Base-by-base conservation (phyloP, 2,329 filamentous ascomycete species). In the Colletotrichum brevisporum region DNA sequence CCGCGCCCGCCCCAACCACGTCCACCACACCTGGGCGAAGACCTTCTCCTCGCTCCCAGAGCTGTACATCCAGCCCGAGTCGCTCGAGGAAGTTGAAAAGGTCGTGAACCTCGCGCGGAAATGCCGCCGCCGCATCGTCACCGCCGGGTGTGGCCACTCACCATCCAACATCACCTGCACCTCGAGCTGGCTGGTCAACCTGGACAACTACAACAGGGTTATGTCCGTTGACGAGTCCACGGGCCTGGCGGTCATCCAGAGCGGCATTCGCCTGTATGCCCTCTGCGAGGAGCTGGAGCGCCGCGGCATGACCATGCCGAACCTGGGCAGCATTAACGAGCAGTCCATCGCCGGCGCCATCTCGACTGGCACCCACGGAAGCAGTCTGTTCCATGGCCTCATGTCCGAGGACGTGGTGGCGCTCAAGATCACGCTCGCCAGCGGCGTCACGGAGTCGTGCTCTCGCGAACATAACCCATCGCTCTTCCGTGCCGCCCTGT, bases 311-410 rank as follows among this genome's bases (percentile, higher is more conserved):
- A 94, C 94, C 2, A 91, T 99, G 88, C 92, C 93, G 31, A 98
- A 97, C 78, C 84, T 98, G 53, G 96, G 96, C 43, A 97, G 94
- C 79, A 99, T 99, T 81, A 94, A 98, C 78, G 90, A 94, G 75
- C 96, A 99, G 84, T 96, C 93, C 67, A 91, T 98, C 71, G 94
- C 94, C 2, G 96, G 96, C 31, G 95, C 94, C 15, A 97, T 98
- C 70, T 91, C 93, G 21, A 99, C 96, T 0, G 95, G 93, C 16
- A 98, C 96, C 0, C 96, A 99, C 79, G 96, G 96, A 51, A 97
- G 93, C 75, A 96, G 93, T 63, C 83, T 97, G 68, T 85, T 83
- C 41, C 94, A 98, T 81, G 95, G 95, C 1, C 85, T 98, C 71
- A 84, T 99, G 71, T 95, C 93, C 0, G 92, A 97, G 76, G 90